Percentiles rank a stretch among this genome's conserved stretches.
These are phyloP conservation scores for Podospora fimiseda DNA, from an alignment of 495 filamentous ascomycete species.

Conservation along the genomic window DNA sequence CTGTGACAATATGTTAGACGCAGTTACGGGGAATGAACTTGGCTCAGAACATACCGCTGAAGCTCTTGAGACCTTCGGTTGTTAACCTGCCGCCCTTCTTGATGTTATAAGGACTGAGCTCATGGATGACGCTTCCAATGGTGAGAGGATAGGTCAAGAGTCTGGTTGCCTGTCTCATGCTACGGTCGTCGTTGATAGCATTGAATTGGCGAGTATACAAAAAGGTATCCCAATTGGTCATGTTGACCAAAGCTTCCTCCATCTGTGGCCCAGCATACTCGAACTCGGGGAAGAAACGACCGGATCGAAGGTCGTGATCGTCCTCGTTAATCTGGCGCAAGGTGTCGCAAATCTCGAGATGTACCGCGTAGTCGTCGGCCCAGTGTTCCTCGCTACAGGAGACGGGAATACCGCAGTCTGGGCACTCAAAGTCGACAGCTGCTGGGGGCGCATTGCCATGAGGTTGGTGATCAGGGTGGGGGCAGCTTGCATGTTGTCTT, in stretches of 20 bases:
- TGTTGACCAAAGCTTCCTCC: conserved; percentile 87
- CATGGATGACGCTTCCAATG: conserved; percentile 83
- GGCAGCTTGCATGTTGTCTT: conserved; percentile 83
- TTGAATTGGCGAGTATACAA: conserved; percentile 82
- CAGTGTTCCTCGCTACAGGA: conserved; percentile 92
- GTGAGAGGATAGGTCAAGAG: conserved; percentile 92
- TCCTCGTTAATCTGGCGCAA: conserved; percentile 93
- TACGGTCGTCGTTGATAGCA: conserved; percentile 81
- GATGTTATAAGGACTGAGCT: conserved; percentile 85
- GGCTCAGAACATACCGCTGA: conserved; percentile 61
- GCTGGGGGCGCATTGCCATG: conserved; percentile 54
- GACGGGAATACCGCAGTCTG: conserved; percentile 90
- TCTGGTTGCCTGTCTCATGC: conserved; percentile 82
- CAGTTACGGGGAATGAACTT: background rate
- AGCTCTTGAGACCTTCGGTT: conserved; percentile 80
- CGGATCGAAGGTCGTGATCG: conserved; percentile 88
- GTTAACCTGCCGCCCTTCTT: conserved; percentile 68
- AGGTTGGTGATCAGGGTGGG: conserved; percentile 74
- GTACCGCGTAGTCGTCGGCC: conserved; percentile 87
- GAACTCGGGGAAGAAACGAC: conserved; percentile 90
- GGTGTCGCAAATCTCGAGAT: conserved; percentile 87
- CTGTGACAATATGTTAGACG: conserved; percentile 35
- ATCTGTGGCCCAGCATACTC: conserved; percentile 81
- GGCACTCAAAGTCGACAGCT: conserved; percentile 88
- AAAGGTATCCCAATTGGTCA: conserved; percentile 98